phyloP scores from a whole-genome alignment of 78 protist genomes.

The Speleostelium caveatum region DNA sequence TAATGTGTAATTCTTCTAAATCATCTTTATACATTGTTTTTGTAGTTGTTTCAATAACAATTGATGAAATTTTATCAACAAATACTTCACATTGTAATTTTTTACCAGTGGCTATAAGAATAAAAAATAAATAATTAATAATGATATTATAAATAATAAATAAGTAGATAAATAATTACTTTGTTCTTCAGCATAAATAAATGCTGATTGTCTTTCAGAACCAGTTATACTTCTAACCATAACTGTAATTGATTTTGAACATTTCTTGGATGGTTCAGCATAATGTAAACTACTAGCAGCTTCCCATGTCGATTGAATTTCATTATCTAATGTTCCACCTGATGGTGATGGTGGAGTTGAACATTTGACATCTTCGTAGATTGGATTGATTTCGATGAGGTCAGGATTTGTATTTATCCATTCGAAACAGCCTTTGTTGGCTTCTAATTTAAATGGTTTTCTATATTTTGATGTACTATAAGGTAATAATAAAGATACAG shows the following conservation, averaged over 20 bases:
- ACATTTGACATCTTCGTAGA: neutral
- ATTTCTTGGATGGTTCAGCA: neutral
- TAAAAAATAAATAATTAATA: too few species aligned
- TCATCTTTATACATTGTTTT: constrained; percentile 79
- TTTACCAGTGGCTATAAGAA: constrained; percentile 26
- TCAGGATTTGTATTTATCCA: constrained; percentile 69
- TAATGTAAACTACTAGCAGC: neutral
- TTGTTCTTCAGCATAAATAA: constrained; percentile 70
- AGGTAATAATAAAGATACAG: constrained; percentile 56
- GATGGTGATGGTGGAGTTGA: constrained; percentile 6
- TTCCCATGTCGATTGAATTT: constrained; percentile 10
- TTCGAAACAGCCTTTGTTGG: constrained; percentile 75
- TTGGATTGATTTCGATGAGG: constrained; percentile 37
- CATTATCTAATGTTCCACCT: neutral
- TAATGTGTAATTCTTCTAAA: constrained; percentile 51
- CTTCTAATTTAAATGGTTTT: constrained; percentile 41
- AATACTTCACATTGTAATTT: constrained; percentile 82
- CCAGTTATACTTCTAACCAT: constrained; percentile 14
- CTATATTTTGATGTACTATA: constrained; percentile 60
- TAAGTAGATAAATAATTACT: neutral
- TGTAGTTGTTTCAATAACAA: constrained; percentile 79
- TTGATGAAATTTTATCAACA: constrained; percentile 74
- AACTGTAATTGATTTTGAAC: constrained; percentile 35
- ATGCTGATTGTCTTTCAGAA: constrained; percentile 47
- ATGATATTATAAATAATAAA: too few species aligned